Percentiles rank a stretch among this genome's conserved stretches.
Evolutionary conservation across 768 basidiomycete genomes (phyloP).

Genomic region (Solioccasus polychromus): DNA sequence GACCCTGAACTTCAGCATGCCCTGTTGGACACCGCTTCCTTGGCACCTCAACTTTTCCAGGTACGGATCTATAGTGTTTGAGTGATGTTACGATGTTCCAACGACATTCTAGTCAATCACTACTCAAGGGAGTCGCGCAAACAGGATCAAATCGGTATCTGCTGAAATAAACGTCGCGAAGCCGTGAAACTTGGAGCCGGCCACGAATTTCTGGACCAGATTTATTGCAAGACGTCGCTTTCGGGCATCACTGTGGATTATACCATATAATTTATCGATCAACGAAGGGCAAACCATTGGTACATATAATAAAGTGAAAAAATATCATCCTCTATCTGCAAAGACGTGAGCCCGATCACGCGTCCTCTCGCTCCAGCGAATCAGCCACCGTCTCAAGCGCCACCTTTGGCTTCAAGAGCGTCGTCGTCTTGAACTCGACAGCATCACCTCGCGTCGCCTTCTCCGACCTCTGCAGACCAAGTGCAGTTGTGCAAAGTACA

Average conservation of each 20-base stretch:
- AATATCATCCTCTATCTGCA: not conserved
- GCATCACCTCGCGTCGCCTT: constrained; percentile 35
- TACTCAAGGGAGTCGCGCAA: constrained; percentile 50
- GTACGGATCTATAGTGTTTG: constrained; percentile 29
- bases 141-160: constrained; percentile 42
- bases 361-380: constrained; percentile 26
- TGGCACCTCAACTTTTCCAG: constrained; percentile 51
- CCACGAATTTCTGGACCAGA: too few species aligned
- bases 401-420: constrained; percentile 56
- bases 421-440: constrained; percentile 47
- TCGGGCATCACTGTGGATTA: constrained; percentile 2
- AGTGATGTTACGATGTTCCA: not conserved
- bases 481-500: constrained; percentile 56
- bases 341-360: constrained; percentile 10
- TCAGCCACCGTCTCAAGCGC: constrained; percentile 39
- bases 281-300: constrained; percentile 6
- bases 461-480: constrained; percentile 45
- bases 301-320: constrained; percentile 29
- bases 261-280: constrained; percentile 25
- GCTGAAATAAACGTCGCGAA: constrained; percentile 55
- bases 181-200: too few species aligned
- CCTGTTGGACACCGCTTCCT: constrained; percentile 35
- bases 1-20: constrained; percentile 24
- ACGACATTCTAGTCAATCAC: constrained; percentile 39
- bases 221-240: constrained; percentile 1